phyloP scores from a whole-genome alignment of 1,284 basidiomycete genomes.

The Sphagnurus paluster region DNA sequence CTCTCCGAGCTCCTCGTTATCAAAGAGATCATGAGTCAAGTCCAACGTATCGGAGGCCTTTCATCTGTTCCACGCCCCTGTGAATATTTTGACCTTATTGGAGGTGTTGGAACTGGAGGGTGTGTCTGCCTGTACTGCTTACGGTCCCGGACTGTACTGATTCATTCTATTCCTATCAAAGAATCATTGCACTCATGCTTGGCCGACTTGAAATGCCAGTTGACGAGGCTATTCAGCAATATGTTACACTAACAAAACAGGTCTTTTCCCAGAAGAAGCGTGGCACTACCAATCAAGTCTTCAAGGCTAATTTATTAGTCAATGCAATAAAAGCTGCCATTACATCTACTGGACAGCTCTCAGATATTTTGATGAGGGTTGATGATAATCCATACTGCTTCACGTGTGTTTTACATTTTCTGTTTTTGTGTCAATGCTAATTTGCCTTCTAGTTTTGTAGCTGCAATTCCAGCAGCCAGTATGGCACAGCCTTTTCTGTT shows the following conservation, averaged over 20 bases:
- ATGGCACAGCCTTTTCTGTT: neutral
- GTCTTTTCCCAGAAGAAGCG: neutral
- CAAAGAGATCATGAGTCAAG: constrained; percentile 3
- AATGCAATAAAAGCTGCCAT: neutral
- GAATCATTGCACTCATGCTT: constrained; percentile 6
- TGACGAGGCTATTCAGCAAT: constrained; percentile 1
- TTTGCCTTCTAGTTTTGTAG: constrained; percentile 1
- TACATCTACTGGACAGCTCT: too few species aligned
- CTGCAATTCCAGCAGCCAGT: neutral
- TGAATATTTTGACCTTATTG: constrained; percentile 6
- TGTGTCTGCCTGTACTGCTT: too few species aligned
- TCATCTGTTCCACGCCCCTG: neutral
- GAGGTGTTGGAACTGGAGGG: constrained; percentile 7
- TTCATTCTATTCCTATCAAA: too few species aligned
- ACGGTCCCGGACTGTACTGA: too few species aligned
- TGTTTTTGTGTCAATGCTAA: neutral
- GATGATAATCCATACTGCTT: too few species aligned
- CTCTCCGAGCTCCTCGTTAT: neutral
- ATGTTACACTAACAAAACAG: neutral
- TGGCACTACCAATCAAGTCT: neutral
- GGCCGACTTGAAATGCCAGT: constrained; percentile 4
- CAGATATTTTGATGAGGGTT: too few species aligned
- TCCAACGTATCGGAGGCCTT: neutral
- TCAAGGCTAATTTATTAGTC: neutral
- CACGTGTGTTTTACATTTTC: neutral